Evolutionary conservation across 1,284 basidiomycete species (phyloP).

Genomic region (Coniophora puteana): DNA sequence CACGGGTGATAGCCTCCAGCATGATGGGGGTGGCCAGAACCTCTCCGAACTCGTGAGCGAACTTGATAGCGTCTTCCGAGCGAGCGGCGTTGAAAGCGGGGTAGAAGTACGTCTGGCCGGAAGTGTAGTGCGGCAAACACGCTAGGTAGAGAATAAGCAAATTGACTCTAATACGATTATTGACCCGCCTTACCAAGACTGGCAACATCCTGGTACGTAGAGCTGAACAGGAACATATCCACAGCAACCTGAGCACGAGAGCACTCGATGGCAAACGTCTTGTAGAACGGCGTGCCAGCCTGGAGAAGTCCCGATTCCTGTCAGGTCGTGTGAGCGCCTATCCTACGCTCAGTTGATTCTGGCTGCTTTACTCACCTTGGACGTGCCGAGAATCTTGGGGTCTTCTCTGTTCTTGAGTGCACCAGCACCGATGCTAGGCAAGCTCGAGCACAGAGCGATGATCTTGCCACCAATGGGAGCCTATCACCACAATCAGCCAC

Average conservation of each 20-base stretch:
- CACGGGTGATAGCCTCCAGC: slow-evolving; percentile 96
- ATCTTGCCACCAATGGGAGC: slow-evolving; percentile 96
- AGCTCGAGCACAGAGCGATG: slow-evolving; percentile 80
- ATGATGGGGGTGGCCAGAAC: slow-evolving; percentile 94
- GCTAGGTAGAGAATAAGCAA: slow-evolving; percentile 42
- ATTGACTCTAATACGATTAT: no score
- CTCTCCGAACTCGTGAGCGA: slow-evolving; percentile 95
- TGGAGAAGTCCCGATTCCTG: slow-evolving; percentile 86
- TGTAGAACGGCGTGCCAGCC: slow-evolving; percentile 93
- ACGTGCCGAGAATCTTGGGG: slow-evolving; percentile 91
- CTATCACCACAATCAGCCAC: slow-evolving; percentile 29
- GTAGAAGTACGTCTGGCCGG: slow-evolving; percentile 98
- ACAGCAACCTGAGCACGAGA: slow-evolving; percentile 97
- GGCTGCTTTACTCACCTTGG: slow-evolving; percentile 69
- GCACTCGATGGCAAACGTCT: slow-evolving; percentile 98
- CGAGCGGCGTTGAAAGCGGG: slow-evolving; percentile 96
- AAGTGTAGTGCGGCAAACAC: slow-evolving; percentile 95
- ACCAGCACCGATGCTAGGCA: slow-evolving; percentile 89
- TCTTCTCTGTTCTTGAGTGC: slow-evolving; percentile 96
- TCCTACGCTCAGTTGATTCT: neutral
- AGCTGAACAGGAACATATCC: slow-evolving; percentile 98
- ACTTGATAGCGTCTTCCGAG: slow-evolving; percentile 95
- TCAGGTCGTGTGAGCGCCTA: slow-evolving; percentile 1
- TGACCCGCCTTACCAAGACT: slow-evolving; percentile 60
- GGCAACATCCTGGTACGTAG: slow-evolving; percentile 94